Evolutionary conservation across 2,329 filamentous ascomycete species (phyloP).

Genomic region (Monilinia fructigena): DNA sequence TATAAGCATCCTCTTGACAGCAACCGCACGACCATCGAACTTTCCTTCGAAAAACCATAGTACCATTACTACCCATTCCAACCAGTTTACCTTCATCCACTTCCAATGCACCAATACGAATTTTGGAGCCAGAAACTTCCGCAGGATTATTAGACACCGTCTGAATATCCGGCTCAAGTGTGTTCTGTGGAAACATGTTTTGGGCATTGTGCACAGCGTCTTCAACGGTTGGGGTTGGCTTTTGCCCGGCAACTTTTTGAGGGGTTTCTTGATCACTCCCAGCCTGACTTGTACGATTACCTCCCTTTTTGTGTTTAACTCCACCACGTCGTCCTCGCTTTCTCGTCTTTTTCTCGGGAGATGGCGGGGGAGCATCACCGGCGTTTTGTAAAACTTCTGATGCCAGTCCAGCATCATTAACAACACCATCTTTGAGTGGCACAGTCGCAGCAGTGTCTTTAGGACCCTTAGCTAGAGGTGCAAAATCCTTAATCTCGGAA

Average conservation of each 20-base stretch:
- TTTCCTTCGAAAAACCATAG: slow-evolving; percentile 93
- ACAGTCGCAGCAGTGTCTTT: neutral
- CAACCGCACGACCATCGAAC: slow-evolving; percentile 89
- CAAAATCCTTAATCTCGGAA: neutral
- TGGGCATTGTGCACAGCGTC: slow-evolving; percentile 59
- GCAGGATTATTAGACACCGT: slow-evolving; percentile 58
- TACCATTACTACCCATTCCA: slow-evolving; percentile 90
- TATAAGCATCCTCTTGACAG: slow-evolving; percentile 94
- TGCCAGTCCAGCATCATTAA: neutral
- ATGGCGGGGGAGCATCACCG: slow-evolving; percentile 32
- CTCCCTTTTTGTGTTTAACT: slow-evolving; percentile 59
- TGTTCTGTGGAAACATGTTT: slow-evolving; percentile 52
- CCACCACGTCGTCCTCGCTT: slow-evolving; percentile 72
- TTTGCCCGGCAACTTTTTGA: slow-evolving; percentile 25
- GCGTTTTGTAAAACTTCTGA: slow-evolving; percentile 11
- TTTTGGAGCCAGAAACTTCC: slow-evolving; percentile 57
- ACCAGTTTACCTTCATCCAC: slow-evolving; percentile 63
- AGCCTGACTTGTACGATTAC: slow-evolving; percentile 45
- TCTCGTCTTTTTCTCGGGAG: slow-evolving; percentile 53
- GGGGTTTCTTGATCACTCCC: slow-evolving; percentile 43
- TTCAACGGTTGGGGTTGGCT: slow-evolving; percentile 51
- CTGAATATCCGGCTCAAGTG: slow-evolving; percentile 61
- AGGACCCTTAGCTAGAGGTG: neutral
- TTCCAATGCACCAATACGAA: slow-evolving; percentile 63
- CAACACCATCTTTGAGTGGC: slow-evolving; percentile 2